Base-by-base conservation (phyloP, 2,329 filamentous ascomycete species). In the Leptographium lundbergii region DNA sequence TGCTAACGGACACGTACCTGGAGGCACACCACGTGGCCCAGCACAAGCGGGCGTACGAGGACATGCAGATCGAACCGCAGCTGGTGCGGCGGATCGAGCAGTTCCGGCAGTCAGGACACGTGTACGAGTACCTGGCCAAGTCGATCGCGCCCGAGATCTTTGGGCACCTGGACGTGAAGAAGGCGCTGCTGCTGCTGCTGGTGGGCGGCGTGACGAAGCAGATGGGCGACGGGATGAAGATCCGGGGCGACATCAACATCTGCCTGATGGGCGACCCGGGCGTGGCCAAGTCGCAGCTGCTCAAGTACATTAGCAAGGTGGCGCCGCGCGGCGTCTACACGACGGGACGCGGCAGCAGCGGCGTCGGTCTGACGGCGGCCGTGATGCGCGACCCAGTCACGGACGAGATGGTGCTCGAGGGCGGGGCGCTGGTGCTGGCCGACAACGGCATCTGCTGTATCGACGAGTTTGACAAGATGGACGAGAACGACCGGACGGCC, bases 241-340 rank as follows among this genome's bases (percentile, higher is more conserved):
- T 99, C 70, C 90, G 94, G 80, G 94, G 94, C 67, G 94, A 99
- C 69, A 95, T 99, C 77, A 99, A 99, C 74, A 87, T 99, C 63
- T 97, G 94, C 72, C 76, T 99, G 68, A 99, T 99, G 94, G 94
- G 94, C 80, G 94, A 99, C 69, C 94, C 94, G 70, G 94, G 94
- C 89, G 94, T 99, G 69, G 94, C 94, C 75, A 99, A 99, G 76
- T 99, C 94, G 45, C 94, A 99, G 76, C 77, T 99, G 65, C 81
- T 99, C 65, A 97, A 96, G 75, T 99, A 99, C 72, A 97, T 99
- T 70, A 90, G 91, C 64, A 97, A 99, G 75, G 94, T 99, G 34
- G 92, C 94, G 1, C 94, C 94, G 62, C 89, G 94, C 63, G 91
- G 91, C 66, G 86, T 91, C 14, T 91, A 91, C 73, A 91, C 88